Conservation (phyloP, 2,329 filamentous ascomycete species). For the Alternaria brassicicola region DNA sequence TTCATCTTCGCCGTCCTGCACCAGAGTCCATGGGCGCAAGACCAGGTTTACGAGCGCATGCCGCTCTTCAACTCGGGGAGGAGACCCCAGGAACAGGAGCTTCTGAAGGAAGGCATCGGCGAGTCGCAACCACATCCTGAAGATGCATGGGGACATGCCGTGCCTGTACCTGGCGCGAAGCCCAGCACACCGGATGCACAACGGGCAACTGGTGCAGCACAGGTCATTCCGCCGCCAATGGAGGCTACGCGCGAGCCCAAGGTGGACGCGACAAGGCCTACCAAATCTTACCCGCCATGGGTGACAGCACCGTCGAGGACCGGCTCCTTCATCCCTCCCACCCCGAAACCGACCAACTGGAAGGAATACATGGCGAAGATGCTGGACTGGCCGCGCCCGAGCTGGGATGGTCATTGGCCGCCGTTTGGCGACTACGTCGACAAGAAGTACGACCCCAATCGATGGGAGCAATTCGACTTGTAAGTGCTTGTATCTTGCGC, state of each 20-base stretch:
- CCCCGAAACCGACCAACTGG: constrained; percentile 29
- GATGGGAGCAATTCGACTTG: constrained; percentile 55
- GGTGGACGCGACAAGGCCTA: background rate
- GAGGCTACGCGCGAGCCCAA: constrained; percentile 1
- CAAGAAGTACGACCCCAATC: constrained; percentile 55
- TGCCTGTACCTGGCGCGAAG: constrained; percentile 20
- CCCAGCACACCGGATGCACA: constrained; percentile 2
- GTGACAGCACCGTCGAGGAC: constrained; percentile 26
- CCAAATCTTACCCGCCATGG: constrained; percentile 34
- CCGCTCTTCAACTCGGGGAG: constrained; percentile 25
- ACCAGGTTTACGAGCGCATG: constrained; percentile 35
- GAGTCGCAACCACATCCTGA: constrained; percentile 24
- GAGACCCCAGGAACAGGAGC: constrained; percentile 19
- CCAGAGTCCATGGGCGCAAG: constrained; percentile 37
- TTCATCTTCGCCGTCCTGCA: constrained; percentile 38
- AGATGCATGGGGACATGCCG: constrained; percentile 30
- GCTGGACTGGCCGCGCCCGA: constrained; percentile 51
- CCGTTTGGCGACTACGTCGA: constrained; percentile 52
- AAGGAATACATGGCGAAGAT: constrained; percentile 51
- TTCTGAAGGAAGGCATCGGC: constrained; percentile 13
- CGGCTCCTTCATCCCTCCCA: constrained; percentile 21
- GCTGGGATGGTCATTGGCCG: constrained; percentile 52
- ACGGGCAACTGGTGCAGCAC: background rate
- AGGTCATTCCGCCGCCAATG: constrained; percentile 5
- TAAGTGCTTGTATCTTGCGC: constrained; percentile 13